Percentiles rank a stretch among this genome's conserved stretches.
These are phyloP conservation scores for Litchi chinensis DNA, from an alignment of 345 rosid species.

Conservation along the genomic window DNA sequence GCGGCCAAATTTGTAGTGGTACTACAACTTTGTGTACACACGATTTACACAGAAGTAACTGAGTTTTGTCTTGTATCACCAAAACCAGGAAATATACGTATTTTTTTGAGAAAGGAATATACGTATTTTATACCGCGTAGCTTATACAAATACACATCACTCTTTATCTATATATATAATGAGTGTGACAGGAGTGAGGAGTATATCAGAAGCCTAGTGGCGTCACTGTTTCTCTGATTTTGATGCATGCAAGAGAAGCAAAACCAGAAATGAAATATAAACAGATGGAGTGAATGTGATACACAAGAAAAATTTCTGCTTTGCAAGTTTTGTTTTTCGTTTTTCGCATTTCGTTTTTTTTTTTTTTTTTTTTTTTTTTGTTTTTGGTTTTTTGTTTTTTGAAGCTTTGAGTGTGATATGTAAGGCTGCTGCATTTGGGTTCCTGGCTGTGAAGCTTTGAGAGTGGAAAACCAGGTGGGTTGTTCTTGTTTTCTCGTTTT, in stretches of 20 bases:
- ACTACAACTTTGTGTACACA: neutral
- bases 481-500: slow-evolving; percentile 11
- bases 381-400: too few relatives aligned
- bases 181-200: slow-evolving; percentile 26
- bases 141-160: slow-evolving; percentile 23
- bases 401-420: too few relatives aligned
- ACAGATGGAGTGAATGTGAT: neutral
- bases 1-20: slow-evolving; percentile 2
- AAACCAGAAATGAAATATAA: slow-evolving; percentile 8
- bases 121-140: slow-evolving; percentile 15
- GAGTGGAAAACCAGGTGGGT: slow-evolving; percentile 39
- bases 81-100: neutral
- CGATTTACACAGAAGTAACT: slow-evolving; percentile 1
- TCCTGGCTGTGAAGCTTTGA: slow-evolving; percentile 14
- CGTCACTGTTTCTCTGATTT: slow-evolving; percentile 38
- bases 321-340: neutral
- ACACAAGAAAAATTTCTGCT: slow-evolving; percentile 9
- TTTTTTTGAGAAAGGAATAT: slow-evolving; percentile 15
- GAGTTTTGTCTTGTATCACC: neutral
- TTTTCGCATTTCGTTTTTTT: too few relatives aligned
- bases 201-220: slow-evolving; percentile 39
- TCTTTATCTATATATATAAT: slow-evolving; percentile 23
- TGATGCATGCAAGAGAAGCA: slow-evolving; percentile 36
- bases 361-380: too few relatives aligned
- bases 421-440: slow-evolving; percentile 26